These are phyloP conservation scores for Striga hermonthica DNA, from an alignment of 305 asterid species.

Conservation along the genomic window DNA sequence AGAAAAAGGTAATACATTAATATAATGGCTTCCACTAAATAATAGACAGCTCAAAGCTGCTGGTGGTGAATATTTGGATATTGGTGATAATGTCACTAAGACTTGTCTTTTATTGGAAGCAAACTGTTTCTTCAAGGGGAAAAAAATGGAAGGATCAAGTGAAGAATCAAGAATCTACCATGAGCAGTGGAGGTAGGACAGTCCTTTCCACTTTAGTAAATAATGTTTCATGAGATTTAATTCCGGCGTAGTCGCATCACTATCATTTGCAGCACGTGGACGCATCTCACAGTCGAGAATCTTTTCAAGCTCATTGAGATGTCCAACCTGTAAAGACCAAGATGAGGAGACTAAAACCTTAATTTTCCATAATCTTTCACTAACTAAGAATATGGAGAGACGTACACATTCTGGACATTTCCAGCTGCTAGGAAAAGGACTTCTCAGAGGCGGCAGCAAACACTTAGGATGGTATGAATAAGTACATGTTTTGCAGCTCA, in stretches of 20 bases:
- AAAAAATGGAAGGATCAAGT: constrained; percentile 27
- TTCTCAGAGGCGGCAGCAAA: constrained; percentile 61
- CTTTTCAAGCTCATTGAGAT: constrained; percentile 79
- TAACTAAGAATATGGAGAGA: constrained; percentile 24
- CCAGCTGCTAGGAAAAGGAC: constrained; percentile 77
- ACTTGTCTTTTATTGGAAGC: constrained; percentile 16
- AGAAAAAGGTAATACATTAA: constrained; percentile 17
- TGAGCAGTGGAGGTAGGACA: constrained; percentile 87
- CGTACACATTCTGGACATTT: constrained; percentile 97
- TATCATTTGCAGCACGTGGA: constrained; percentile 63
- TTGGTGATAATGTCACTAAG: constrained; percentile 16
- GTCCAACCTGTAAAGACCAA: constrained; percentile 60
- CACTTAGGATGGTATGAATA: constrained; percentile 83
- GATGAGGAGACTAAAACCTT: constrained; percentile 26
- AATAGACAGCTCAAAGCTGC: constrained; percentile 30
- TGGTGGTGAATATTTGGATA: constrained; percentile 24
- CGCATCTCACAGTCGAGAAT: constrained; percentile 91
- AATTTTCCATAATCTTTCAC: constrained; percentile 12
- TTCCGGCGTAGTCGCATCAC: constrained; percentile 63
- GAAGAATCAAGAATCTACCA: constrained; percentile 51
- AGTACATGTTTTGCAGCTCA: constrained; percentile 78
- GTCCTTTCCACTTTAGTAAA: constrained; percentile 93
- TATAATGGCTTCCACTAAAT: constrained; percentile 25
- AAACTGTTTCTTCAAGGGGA: constrained; percentile 11
- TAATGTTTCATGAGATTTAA: constrained; percentile 86